Evolutionary conservation across 768 basidiomycete genomes (phyloP), one percentile per base, ranked within the genome.

Genomic region (Imleria badia): DNA sequence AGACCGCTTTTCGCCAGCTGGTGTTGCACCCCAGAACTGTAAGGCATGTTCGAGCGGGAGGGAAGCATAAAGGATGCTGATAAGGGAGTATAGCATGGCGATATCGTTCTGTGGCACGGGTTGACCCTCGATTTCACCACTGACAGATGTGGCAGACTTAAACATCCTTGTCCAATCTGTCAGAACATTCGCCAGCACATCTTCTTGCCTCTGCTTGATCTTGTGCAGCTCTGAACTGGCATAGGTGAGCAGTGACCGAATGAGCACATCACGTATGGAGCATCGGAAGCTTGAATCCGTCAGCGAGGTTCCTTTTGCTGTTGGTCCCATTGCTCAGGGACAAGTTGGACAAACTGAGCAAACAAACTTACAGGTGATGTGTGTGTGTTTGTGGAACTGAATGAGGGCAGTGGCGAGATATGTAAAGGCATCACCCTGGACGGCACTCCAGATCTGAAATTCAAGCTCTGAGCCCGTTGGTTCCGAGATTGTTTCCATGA

Each of bases 181-280:
- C 13, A 87, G 80, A 22, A 81, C 81, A 57, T 76, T 84, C 1
- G 87, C 85, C 40, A 91, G 76, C 5, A 87, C 77, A 66, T 97
- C 94, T 69, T 96, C 94, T 67, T 97, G 94, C 30, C 87, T 75
- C 58, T 94, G 90, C 64, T 93, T 91, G 67, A 97, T 88, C 69
- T 91, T 91, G 34, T 88, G 81, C 34, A 91, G 76, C 67, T 90
- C 89, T 0, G 89, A 89, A 7, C 87, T 89, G 3, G 89, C 88
- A 55, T 89, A 85, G 0, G 81, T 84, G 65, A 91, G 84, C 29
- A 89, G 70, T 7, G 84, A 84, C 41, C 87, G 80, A 22, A 94
- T 71, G 13, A 94, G 81, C 1, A 76, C 75, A 65, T 94, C 94
- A 56, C 90, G 85, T 6, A 80, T 77, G 31, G 19, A 94, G 71